Conservation (phyloP, 805 yeast genomes). For the Ogataea populi-albae region DNA sequence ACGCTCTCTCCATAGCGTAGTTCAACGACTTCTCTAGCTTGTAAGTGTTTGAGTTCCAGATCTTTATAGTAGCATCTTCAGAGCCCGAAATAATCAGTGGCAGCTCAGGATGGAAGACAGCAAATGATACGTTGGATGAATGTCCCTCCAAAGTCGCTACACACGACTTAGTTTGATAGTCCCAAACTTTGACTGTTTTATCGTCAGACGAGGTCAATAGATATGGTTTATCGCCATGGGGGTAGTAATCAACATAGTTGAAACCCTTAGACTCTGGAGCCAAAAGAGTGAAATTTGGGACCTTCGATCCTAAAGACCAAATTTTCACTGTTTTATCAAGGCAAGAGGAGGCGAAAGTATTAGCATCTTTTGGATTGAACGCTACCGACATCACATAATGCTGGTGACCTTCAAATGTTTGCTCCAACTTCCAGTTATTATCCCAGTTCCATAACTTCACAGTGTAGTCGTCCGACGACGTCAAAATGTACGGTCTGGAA, state of each 20-base stretch:
- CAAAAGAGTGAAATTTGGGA: slow-evolving; percentile 85
- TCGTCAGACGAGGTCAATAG: slow-evolving; percentile 90
- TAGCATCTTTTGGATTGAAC: slow-evolving; percentile 96
- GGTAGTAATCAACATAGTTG: slow-evolving; percentile 94
- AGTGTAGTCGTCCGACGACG: slow-evolving; percentile 89
- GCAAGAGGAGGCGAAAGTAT: slow-evolving; percentile 96
- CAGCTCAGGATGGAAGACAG: slow-evolving; percentile 95
- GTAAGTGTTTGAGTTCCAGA: slow-evolving; percentile 95
- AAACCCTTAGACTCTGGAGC: slow-evolving; percentile 95
- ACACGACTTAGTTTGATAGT: slow-evolving; percentile 93
- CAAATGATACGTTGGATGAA: slow-evolving; percentile 90
- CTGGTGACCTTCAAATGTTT: slow-evolving; percentile 90
- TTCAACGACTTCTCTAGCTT: slow-evolving; percentile 89
- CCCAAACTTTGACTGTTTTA: slow-evolving; percentile 87
- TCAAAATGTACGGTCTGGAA: slow-evolving; percentile 80
- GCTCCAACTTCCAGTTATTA: slow-evolving; percentile 83
- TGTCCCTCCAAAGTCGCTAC: slow-evolving; percentile 96
- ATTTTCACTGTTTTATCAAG: slow-evolving; percentile 94
- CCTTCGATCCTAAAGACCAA: slow-evolving; percentile 87
- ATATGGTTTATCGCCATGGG: slow-evolving; percentile 96
- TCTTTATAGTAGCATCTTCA: slow-evolving; percentile 90
- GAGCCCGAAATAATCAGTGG: slow-evolving; percentile 95
- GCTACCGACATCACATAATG: slow-evolving; percentile 94
- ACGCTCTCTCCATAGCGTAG: slow-evolving; percentile 90
- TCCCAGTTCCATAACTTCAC: slow-evolving; percentile 99